Evolutionary conservation across 768 basidiomycete genomes (phyloP).

Genomic region (Mycena epipterygia): DNA sequence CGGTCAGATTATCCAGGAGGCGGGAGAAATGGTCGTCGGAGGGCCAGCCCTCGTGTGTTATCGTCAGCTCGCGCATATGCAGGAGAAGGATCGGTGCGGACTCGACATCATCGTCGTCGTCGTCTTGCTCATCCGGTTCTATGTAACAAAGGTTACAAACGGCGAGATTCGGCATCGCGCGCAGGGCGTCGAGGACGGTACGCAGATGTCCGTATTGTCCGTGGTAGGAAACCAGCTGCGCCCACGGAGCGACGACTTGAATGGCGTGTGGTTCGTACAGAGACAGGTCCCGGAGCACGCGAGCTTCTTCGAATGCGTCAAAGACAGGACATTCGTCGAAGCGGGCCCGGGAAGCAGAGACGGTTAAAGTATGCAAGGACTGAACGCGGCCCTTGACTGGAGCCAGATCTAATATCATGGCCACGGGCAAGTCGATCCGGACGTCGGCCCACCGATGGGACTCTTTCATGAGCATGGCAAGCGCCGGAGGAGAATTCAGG

Average conservation of each 20-base stretch:
- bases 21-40: not conserved
- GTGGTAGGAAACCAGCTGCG: not conserved
- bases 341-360: not conserved
- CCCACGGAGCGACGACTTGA: not conserved
- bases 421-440: not conserved
- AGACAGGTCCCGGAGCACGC: not conserved
- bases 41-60: not conserved
- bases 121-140: not conserved
- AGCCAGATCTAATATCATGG: not conserved
- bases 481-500: not conserved
- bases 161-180: constrained; percentile 5
- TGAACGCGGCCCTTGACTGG: not conserved
- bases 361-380: not conserved
- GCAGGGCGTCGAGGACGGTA: not conserved
- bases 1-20: not conserved
- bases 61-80: not conserved
- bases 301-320: not conserved
- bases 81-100: not conserved
- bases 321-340: not conserved
- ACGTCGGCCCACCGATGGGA: constrained; percentile 3
- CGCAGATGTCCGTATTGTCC: not conserved
- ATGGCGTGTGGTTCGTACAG: not conserved
- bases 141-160: not conserved
- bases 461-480: not conserved
- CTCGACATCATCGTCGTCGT: not conserved